phyloP scores from a whole-genome alignment of 306 rosid species.

The Datisca glomerata region DNA sequence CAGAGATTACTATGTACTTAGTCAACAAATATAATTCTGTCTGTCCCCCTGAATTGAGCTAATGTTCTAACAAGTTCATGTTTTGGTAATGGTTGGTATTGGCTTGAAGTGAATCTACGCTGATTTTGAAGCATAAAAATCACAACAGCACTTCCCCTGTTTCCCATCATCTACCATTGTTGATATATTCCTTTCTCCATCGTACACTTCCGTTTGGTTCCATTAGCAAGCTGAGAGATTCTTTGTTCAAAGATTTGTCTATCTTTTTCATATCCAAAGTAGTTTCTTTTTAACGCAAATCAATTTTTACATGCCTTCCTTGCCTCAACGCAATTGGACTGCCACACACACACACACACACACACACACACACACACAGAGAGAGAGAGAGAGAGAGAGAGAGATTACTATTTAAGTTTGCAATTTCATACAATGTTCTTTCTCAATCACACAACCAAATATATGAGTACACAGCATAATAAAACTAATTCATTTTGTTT shows the following conservation, averaged over 20 bases:
- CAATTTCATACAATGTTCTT: no score
- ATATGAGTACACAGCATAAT: no score
- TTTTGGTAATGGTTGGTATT: slow-evolving; percentile 34
- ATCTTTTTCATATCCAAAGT: neutral
- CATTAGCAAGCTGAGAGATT: no score
- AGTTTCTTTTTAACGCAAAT: no score
- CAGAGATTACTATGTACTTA: no score
- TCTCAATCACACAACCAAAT: no score
- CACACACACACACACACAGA: neutral
- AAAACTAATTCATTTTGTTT: no score
- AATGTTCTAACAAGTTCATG: slow-evolving; percentile 40
- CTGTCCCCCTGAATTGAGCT: neutral
- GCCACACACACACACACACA: neutral
- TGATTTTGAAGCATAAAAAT: slow-evolving; percentile 60
- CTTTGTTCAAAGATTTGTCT: slow-evolving; percentile 10
- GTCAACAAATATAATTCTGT: slow-evolving; percentile 8
- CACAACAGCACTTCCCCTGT: slow-evolving; percentile 30
- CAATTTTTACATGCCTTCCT: no score
- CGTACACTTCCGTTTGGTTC: no score
- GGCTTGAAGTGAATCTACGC: slow-evolving; percentile 35
- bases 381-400: neutral
- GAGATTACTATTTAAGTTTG: no score
- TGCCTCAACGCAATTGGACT: no score
- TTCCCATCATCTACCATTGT: slow-evolving; percentile 27
- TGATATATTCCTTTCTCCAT: slow-evolving; percentile 19